Evolutionary conservation across 345 rosid genomes (phyloP), one percentile per base, ranked within the genome.

Genomic region (Raphanus sativus): DNA sequence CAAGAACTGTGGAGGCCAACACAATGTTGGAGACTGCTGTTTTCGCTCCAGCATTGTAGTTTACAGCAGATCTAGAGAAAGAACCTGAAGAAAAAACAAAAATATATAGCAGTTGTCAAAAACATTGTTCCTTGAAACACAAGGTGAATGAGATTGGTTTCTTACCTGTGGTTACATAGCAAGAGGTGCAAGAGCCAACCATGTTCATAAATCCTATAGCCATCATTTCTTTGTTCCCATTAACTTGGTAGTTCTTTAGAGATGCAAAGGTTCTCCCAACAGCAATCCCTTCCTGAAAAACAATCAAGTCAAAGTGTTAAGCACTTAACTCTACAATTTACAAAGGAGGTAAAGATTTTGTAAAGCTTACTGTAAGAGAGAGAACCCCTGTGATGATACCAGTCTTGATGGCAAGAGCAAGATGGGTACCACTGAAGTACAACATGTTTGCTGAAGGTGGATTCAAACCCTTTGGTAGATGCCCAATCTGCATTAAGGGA

Each of bases 141-240:
- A 75, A 55, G 50, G 52, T 42, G 15, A 62, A 67, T 3, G 5
- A 72, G 69, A 67, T 21, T 38, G 16, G 17, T 61, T 66, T 28
- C 5, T 25, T 50, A 88, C 98, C 98, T 74, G 99, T 87, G 29
- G 97, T 90, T 56, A 95, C 90, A 83, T 80, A 95, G 77, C 99
- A 95, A 8, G 99, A 95, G 79, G 93, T 85, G 73, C 91, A 92
- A 64, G 91, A 92, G 76, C 99, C 99, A 52, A 87, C 90, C 79
- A 92, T 86, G 87, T 96, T 96, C 98, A 96, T 96, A 52, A 91
- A 52, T 63, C 99, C 99, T 12, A 93, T 91, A 21, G 98, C 98
- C 87, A 96, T 85, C 98, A 93, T 96, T 87, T 96, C 99, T 85
- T 96, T 91, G 88, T 93, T 96, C 9, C 97, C 99, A 71, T 93